A percentile compares a stretch with the other conserved stretches of the same genome.
These are phyloP conservation scores for Zygosaccharomyces pseudorouxii DNA, from an alignment of 805 yeast species.

Conservation along the genomic window DNA sequence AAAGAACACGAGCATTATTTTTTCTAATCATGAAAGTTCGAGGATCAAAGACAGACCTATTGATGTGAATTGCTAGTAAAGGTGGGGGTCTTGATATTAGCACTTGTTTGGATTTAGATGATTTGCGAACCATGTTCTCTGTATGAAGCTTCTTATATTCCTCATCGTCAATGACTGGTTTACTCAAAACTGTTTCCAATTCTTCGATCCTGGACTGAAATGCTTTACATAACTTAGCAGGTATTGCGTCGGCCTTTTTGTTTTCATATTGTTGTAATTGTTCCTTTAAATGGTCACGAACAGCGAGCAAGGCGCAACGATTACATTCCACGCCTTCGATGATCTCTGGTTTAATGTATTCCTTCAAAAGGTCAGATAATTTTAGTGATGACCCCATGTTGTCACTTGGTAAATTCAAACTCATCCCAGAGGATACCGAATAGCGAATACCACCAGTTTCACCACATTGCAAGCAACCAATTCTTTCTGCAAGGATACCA, in stretches of 20 bases:
- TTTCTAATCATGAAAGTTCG: slow-evolving; percentile 77
- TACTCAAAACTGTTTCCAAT: slow-evolving; percentile 50
- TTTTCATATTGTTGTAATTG: slow-evolving; percentile 34
- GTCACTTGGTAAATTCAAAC: slow-evolving; percentile 60
- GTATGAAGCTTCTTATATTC: slow-evolving; percentile 69
- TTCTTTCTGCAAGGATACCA: slow-evolving; percentile 81
- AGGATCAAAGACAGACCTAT: slow-evolving; percentile 90
- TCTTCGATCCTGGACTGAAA: slow-evolving; percentile 44
- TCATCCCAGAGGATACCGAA: slow-evolving; percentile 69
- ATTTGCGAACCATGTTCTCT: slow-evolving; percentile 65
- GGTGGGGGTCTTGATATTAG: slow-evolving; percentile 79
- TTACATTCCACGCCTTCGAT: slow-evolving; percentile 94
- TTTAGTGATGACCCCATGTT: slow-evolving; percentile 40
- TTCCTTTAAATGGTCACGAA: slow-evolving; percentile 45
- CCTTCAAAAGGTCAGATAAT: slow-evolving; percentile 51
- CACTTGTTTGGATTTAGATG: slow-evolving; percentile 80
- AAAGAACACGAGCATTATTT: slow-evolving; percentile 75
- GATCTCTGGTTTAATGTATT: slow-evolving; percentile 75
- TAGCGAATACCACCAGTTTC: slow-evolving; percentile 90
- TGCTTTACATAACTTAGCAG: slow-evolving; percentile 33
- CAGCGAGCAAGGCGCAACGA: slow-evolving; percentile 74
- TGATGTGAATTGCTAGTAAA: slow-evolving; percentile 77
- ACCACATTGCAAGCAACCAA: slow-evolving; percentile 87
- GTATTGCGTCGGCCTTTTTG: slow-evolving; percentile 16
- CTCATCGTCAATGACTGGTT: slow-evolving; percentile 74